These are phyloP conservation scores for Rhodamnia argentea DNA, from an alignment of 345 rosid genomes.

Conservation along the genomic window DNA sequence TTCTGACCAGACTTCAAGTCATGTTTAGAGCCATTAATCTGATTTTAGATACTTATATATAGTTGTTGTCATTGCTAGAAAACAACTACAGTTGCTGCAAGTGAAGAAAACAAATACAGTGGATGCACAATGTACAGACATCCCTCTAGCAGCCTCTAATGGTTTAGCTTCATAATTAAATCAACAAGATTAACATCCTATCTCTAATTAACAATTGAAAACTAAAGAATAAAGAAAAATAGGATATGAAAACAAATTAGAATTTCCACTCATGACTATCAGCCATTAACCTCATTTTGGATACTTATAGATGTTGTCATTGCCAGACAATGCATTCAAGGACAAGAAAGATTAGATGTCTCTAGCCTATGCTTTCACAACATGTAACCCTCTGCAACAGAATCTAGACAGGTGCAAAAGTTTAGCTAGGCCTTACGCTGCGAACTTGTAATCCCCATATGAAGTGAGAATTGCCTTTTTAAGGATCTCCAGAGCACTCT, in stretches of 20 bases:
- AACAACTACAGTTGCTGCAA: not conserved
- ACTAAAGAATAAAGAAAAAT: not conserved
- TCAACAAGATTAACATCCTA: not conserved
- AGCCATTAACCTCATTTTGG: not conserved
- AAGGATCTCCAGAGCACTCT: slow-evolving; percentile 37
- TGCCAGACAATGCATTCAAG: not conserved
- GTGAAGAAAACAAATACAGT: not conserved
- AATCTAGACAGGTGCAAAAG: not conserved
- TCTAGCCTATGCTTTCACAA: not conserved
- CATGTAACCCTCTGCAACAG: not conserved
- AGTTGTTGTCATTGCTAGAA: not conserved
- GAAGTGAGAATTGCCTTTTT: slow-evolving; percentile 47
- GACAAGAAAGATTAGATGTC: not conserved
- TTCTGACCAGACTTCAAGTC: not conserved
- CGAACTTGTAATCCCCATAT: slow-evolving; percentile 43
- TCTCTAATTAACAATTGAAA: not conserved
- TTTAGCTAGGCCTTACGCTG: slow-evolving; percentile 29
- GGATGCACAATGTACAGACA: not conserved
- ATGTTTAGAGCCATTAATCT: not conserved
- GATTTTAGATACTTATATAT: not conserved
- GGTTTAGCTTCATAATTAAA: not conserved
- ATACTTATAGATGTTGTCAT: not conserved
- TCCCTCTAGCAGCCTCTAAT: not conserved
- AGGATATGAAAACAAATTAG: not conserved
- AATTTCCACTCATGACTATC: not conserved